Percentiles rank a stretch among this genome's conserved stretches.
These are phyloP conservation scores for Wickerhamiella pararugosa DNA, from an alignment of 1,139 yeast genomes.

Conservation along the genomic window DNA sequence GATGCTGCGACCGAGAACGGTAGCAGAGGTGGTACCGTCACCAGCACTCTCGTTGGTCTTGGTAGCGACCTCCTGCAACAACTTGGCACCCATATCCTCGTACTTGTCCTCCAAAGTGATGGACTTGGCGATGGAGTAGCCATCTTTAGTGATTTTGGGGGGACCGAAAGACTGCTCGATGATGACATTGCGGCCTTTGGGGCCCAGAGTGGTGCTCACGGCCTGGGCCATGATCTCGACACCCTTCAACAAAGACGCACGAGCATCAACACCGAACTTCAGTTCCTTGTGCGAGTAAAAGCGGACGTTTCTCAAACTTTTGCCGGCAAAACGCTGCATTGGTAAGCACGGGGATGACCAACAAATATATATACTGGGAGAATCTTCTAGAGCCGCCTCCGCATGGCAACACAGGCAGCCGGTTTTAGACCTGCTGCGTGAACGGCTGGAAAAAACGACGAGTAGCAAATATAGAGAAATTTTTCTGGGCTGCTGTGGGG, in stretches of 20 bases:
- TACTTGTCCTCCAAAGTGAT: constrained; percentile 81
- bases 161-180: constrained; percentile 96
- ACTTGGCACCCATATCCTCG: constrained; percentile 93
- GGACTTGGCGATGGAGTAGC: constrained; percentile 94
- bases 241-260: constrained; percentile 92
- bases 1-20: constrained; percentile 91
- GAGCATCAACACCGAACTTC: constrained; percentile 96
- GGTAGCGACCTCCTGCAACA: constrained; percentile 94
- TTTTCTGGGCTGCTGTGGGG: no score
- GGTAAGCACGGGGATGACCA: background rate
- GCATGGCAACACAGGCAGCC: no score
- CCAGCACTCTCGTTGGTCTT: constrained; percentile 98
- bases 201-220: constrained; percentile 92
- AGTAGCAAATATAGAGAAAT: no score
- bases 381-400: no score
- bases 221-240: constrained; percentile 96
- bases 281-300: constrained; percentile 75
- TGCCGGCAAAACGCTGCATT: constrained; percentile 2
- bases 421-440: no score
- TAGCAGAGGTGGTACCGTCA: constrained; percentile 98
- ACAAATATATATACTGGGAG: no score
- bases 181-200: constrained; percentile 95
- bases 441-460: no score
- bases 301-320: constrained; percentile 18
- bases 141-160: constrained; percentile 98